Percentiles rank a stretch among this genome's conserved stretches.
phyloP scores from a whole-genome alignment of 805 yeast genomes.

The Sungouiozyma intestinalis region DNA sequence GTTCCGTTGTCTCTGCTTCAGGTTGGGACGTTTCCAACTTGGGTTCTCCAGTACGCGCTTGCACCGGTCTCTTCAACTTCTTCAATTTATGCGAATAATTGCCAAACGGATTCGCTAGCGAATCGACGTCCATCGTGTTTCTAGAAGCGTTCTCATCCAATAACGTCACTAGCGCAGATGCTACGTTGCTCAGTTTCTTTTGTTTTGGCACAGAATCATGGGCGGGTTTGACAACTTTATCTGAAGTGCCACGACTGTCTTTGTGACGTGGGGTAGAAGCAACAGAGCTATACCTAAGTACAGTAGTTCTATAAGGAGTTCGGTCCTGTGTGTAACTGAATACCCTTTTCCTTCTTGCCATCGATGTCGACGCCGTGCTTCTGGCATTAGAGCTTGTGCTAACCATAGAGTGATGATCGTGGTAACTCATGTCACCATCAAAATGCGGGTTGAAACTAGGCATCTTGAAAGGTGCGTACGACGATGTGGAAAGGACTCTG shows the following conservation, averaged over 20 bases:
- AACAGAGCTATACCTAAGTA: conserved; percentile 20
- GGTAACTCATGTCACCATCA: conserved; percentile 11
- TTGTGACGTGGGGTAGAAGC: conserved; percentile 1
- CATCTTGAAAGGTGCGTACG: conserved; percentile 12
- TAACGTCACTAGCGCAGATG: conserved; percentile 38
- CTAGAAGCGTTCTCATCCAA: conserved; percentile 25
- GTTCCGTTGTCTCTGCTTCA: too few species aligned
- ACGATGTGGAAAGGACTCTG: conserved; percentile 2
- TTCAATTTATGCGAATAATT: neutral
- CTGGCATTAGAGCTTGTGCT: conserved; percentile 12
- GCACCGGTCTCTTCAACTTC: neutral
- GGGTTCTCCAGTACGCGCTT: neutral
- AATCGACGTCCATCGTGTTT: conserved; percentile 5
- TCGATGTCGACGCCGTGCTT: conserved; percentile 9
- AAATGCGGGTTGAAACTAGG: conserved; percentile 32
- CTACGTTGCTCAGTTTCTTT: conserved; percentile 35
- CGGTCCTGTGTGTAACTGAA: conserved; percentile 32
- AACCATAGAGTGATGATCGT: conserved; percentile 5
- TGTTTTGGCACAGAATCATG: neutral
- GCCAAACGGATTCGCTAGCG: conserved; percentile 33
- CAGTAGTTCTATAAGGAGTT: conserved; percentile 31
- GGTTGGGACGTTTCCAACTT: too few species aligned
- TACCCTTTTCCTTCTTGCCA: conserved; percentile 20
- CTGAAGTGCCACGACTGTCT: neutral
- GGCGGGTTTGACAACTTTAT: conserved; percentile 2